phyloP scores from a whole-genome alignment of 441 rosid species.

The Pelargonium australe region DNA sequence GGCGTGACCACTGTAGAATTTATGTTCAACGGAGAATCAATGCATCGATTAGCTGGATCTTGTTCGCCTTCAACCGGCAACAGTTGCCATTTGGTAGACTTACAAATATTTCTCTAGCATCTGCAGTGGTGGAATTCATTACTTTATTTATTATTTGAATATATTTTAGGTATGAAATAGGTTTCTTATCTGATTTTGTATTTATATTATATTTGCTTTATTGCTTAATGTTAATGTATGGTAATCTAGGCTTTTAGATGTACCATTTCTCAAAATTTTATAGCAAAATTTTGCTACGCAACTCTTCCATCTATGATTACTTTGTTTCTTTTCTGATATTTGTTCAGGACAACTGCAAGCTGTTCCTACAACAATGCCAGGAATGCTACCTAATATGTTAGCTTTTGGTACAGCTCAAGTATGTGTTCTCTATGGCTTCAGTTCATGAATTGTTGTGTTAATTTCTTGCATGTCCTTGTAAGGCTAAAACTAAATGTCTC shows the following conservation, averaged over 20 bases:
- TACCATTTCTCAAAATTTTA: constrained; percentile 1
- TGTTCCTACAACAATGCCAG: constrained; percentile 21
- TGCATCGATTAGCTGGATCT: constrained; percentile 24
- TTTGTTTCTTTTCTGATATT: background rate
- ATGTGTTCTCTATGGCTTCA: background rate
- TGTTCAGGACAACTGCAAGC: constrained; percentile 20
- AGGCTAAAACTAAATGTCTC: background rate
- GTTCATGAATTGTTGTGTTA: constrained; percentile 1
- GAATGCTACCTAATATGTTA: constrained; percentile 25
- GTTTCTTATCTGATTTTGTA: constrained; percentile 11
- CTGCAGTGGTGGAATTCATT: constrained; percentile 26
- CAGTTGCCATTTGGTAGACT: constrained; percentile 26
- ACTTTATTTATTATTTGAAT: constrained; percentile 20
- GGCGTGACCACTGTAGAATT: constrained; percentile 24
- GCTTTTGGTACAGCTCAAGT: constrained; percentile 28
- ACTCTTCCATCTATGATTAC: background rate
- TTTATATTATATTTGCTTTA: constrained; percentile 1
- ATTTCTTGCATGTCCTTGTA: background rate
- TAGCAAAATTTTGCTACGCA: constrained; percentile 8
- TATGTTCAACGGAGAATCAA: constrained; percentile 21
- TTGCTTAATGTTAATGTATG: background rate
- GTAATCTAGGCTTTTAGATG: constrained; percentile 13
- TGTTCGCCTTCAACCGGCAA: constrained; percentile 29
- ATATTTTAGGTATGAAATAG: constrained; percentile 24
- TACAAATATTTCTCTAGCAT: constrained; percentile 25